Conservation (phyloP, 2,329 filamentous ascomycete species). For the Fusarium sterilihyphosum region DNA sequence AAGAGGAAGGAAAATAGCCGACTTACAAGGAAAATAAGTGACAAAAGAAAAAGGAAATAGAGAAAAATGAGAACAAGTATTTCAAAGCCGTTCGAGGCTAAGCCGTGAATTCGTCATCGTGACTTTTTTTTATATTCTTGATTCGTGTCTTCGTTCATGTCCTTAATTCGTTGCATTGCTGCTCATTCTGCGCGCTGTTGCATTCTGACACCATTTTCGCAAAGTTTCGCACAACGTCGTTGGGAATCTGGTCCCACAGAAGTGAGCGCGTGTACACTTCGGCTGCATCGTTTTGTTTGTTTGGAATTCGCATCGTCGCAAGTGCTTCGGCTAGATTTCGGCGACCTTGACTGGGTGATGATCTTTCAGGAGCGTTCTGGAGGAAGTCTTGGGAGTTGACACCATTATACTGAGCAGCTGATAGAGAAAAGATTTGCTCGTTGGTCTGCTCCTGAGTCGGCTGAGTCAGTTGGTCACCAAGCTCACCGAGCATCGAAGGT, state of each 20-base stretch:
- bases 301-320: constrained; percentile 76
- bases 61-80: constrained; percentile 20
- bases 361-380: constrained; percentile 63
- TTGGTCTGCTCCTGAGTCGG: constrained; percentile 87
- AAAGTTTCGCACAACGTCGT: constrained; percentile 92
- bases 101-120: constrained; percentile 50
- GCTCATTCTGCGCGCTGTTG: constrained; percentile 59
- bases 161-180: constrained; percentile 56
- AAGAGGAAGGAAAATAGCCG: constrained; percentile 39
- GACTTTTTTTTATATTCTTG: constrained; percentile 41
- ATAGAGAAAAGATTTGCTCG: constrained; percentile 88
- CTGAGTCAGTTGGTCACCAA: constrained; percentile 75
- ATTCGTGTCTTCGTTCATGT: constrained; percentile 50
- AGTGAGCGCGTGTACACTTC: constrained; percentile 94
- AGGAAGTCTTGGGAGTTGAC: constrained; percentile 75
- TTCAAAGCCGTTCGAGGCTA: constrained; percentile 30
- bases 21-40: constrained; percentile 35
- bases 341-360: constrained; percentile 68
- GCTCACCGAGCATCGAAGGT: constrained; percentile 71
- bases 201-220: constrained; percentile 88
- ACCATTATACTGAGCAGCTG: constrained; percentile 87
- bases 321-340: constrained; percentile 84
- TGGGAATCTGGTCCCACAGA: constrained; percentile 92
- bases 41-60: constrained; percentile 25
- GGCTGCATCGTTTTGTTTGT: constrained; percentile 75